These are phyloP conservation scores for Phyllosticta citribraziliensis DNA, from an alignment of 2,329 filamentous ascomycete species.

Conservation along the genomic window DNA sequence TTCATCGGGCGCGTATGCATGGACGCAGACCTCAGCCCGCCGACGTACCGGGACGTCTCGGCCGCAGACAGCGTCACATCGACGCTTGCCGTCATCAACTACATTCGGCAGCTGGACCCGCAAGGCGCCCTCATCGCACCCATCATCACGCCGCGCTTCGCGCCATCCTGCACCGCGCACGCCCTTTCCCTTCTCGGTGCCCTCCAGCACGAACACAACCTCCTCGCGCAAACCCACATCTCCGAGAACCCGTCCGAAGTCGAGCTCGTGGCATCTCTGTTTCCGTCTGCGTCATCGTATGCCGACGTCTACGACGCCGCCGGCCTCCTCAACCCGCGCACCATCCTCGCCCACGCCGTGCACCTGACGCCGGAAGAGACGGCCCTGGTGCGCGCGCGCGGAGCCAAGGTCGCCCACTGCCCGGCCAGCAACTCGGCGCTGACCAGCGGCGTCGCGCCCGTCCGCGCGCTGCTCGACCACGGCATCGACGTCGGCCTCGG, in stretches of 20 bases:
- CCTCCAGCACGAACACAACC: conserved; percentile 50
- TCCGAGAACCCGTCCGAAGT: conserved; percentile 73
- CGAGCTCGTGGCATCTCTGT: conserved; percentile 57
- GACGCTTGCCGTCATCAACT: conserved; percentile 35
- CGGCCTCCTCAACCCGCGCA: conserved; percentile 59
- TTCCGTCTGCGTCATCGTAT: conserved; percentile 57
- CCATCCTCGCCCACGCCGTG: conserved; percentile 77
- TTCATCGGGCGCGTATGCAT: conserved; percentile 94
- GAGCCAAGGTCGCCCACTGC: conserved; percentile 70
- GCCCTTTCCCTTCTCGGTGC: conserved; percentile 55
- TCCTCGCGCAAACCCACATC: conserved; percentile 82
- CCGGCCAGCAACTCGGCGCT: conserved; percentile 78
- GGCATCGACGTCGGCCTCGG: conserved; percentile 77
- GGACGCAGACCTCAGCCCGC: conserved; percentile 53
- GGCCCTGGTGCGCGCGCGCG: conserved; percentile 48
- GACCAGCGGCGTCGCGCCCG: conserved; percentile 66
- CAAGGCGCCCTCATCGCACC: conserved; percentile 56
- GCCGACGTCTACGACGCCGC: conserved; percentile 67
- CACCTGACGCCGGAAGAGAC: conserved; percentile 63
- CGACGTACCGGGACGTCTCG: conserved; percentile 69
- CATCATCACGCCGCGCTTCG: conserved; percentile 65
- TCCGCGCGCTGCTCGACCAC: conserved; percentile 62
- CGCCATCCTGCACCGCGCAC: conserved; percentile 42
- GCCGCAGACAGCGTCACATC: conserved; percentile 49
- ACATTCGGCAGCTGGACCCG: conserved; percentile 61